phyloP scores from a whole-genome alignment of 1,284 basidiomycete species.

The Singerocomus rubriflavus region DNA sequence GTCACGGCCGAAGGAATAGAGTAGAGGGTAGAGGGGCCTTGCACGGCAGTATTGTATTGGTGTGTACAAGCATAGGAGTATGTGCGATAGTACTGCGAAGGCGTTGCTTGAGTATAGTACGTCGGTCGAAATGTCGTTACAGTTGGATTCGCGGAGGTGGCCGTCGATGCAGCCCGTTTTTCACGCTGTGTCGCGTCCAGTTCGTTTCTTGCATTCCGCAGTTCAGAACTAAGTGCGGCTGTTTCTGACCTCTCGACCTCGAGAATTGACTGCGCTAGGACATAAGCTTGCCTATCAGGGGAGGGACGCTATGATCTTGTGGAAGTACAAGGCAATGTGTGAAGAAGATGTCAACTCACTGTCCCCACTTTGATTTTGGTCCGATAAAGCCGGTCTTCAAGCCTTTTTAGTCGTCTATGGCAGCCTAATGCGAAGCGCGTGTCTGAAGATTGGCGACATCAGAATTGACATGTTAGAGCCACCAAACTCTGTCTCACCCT shows the following conservation, averaged over 20 bases:
- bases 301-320: slow-evolving; percentile 46
- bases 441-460: slow-evolving; percentile 37
- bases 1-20: slow-evolving; percentile 32
- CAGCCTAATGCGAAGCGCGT: slow-evolving; percentile 68
- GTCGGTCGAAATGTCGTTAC: slow-evolving; percentile 36
- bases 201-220: slow-evolving; percentile 59
- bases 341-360: slow-evolving; percentile 38
- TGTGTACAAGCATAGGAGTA: slow-evolving; percentile 57
- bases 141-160: slow-evolving; percentile 25
- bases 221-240: slow-evolving; percentile 50
- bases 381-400: slow-evolving; percentile 57
- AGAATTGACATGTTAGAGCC: neutral
- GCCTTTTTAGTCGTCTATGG: slow-evolving; percentile 49
- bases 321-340: slow-evolving; percentile 9
- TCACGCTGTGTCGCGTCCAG: slow-evolving; percentile 65
- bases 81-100: slow-evolving; percentile 51
- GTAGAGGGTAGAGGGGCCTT: slow-evolving; percentile 28
- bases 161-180: slow-evolving; percentile 42
- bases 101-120: slow-evolving; percentile 37
- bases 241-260: slow-evolving; percentile 65
- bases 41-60: slow-evolving; percentile 40
- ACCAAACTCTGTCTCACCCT: slow-evolving; percentile 34
- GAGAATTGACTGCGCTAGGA: slow-evolving; percentile 57
- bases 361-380: slow-evolving; percentile 51
- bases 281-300: slow-evolving; percentile 58